phyloP scores from a whole-genome alignment of 768 basidiomycete genomes.

The Auricularia sp. region DNA sequence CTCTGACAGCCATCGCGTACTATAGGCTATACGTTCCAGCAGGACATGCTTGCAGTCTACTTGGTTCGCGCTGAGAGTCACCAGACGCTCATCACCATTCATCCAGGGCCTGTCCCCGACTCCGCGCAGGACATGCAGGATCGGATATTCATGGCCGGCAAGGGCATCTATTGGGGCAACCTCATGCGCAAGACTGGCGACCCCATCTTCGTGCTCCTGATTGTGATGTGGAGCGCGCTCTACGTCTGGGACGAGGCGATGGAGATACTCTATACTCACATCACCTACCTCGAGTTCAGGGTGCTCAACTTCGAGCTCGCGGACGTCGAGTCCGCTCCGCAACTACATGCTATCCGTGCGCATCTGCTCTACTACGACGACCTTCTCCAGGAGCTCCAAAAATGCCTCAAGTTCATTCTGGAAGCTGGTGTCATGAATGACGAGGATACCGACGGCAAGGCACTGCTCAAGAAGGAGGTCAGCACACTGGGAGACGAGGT shows the following conservation, averaged over 20 bases:
- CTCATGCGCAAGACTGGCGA: conserved; percentile 27
- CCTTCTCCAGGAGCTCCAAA: conserved; percentile 43
- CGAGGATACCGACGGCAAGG: conserved; percentile 12
- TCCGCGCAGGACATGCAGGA: conserved; percentile 1
- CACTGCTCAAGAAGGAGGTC: conserved; percentile 37
- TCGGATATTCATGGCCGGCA: conserved; percentile 6
- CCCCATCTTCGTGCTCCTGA: conserved; percentile 44
- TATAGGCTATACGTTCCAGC: background rate
- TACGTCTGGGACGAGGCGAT: conserved; percentile 56
- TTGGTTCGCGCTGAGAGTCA: background rate
- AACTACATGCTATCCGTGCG: conserved; percentile 46
- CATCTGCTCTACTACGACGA: conserved; percentile 46
- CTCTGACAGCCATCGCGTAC: too few species aligned
- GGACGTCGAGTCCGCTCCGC: conserved; percentile 35
- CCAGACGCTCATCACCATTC: conserved; percentile 11
- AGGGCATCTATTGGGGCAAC: conserved; percentile 31
- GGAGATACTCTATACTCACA: conserved; percentile 39
- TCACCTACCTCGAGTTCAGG: conserved; percentile 36
- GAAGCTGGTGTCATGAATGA: background rate
- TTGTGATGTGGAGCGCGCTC: conserved; percentile 46
- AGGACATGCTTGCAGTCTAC: background rate
- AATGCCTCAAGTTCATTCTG: conserved; percentile 32
- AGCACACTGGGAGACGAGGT: conserved; percentile 25
- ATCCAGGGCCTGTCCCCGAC: conserved; percentile 42
- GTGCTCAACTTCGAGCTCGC: conserved; percentile 22